These are phyloP conservation scores for Rosa multiflora DNA, from an alignment of 306 rosid species.

Conservation along the genomic window DNA sequence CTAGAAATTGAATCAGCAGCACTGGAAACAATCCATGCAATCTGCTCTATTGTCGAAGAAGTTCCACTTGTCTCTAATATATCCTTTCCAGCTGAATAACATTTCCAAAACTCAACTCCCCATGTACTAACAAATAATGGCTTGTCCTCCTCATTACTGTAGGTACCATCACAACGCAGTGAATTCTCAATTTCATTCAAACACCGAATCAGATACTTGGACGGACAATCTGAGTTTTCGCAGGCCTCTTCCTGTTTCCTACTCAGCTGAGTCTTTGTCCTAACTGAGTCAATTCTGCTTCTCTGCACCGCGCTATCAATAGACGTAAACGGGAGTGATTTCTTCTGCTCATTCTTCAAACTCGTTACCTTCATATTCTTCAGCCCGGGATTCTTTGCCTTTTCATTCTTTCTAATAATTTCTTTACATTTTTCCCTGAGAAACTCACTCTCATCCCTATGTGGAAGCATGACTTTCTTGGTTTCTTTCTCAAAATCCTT, in stretches of 20 bases:
- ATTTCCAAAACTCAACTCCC: constrained; percentile 87
- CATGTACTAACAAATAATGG: constrained; percentile 61
- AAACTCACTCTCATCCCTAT: too few species aligned
- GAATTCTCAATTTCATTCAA: constrained; percentile 73
- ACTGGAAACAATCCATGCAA: constrained; percentile 81
- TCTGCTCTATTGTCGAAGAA: constrained; percentile 63
- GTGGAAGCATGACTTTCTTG: too few species aligned
- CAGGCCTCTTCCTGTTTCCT: constrained; percentile 23
- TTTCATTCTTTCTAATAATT: too few species aligned
- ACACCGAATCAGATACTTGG: constrained; percentile 78
- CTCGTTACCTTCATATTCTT: too few species aligned
- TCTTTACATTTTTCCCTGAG: too few species aligned
- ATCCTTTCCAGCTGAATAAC: constrained; percentile 68
- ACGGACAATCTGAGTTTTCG: constrained; percentile 54
- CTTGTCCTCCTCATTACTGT: constrained; percentile 50
- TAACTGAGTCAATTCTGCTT: constrained; percentile 22
- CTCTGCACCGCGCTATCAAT: constrained; percentile 18
- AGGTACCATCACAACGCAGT: constrained; percentile 48
- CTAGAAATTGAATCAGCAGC: constrained; percentile 79
- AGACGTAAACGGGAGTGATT: too few species aligned
- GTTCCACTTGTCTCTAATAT: constrained; percentile 68
- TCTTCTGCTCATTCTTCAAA: too few species aligned
- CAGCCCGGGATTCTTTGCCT: too few species aligned
- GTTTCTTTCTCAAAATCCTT: too few species aligned
- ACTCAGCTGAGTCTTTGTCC: constrained; percentile 28